A percentile compares a stretch with the other conserved stretches of the same genome.
Conservation (phyloP, 2,329 filamentous ascomycete genomes). For the Aspergillus sp. region DNA sequence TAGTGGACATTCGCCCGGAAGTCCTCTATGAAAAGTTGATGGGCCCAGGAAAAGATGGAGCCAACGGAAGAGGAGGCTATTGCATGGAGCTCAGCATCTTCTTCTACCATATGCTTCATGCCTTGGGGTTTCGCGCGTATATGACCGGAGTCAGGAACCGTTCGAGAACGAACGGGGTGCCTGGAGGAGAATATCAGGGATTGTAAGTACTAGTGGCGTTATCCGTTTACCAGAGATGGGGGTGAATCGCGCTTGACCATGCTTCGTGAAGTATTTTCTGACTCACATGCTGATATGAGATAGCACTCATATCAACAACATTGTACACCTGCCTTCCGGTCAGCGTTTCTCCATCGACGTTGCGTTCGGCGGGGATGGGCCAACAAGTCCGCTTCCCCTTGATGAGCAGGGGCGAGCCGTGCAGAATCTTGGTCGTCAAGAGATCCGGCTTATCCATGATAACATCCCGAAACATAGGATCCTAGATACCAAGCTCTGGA, state of each 20-base stretch:
- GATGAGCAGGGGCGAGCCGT: conserved; percentile 37
- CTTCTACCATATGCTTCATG: conserved; percentile 54
- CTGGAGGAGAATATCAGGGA: conserved; percentile 27
- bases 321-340: conserved; percentile 51
- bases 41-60: conserved; percentile 9
- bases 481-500: conserved; percentile 53
- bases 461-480: conserved; percentile 43
- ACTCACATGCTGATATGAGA: background rate
- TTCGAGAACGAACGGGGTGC: conserved; percentile 24
- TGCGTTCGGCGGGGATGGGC: conserved; percentile 62
- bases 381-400: conserved; percentile 57
- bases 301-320: conserved; percentile 58
- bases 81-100: conserved; percentile 61
- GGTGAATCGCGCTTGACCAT: background rate
- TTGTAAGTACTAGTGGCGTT: conserved; percentile 18
- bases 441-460: conserved; percentile 53
- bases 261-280: background rate
- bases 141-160: conserved; percentile 52
- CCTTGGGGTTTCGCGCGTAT: conserved; percentile 54
- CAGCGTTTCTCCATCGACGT: conserved; percentile 56
- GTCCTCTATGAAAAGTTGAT: conserved; percentile 54
- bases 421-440: conserved; percentile 55
- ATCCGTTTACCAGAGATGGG: background rate
- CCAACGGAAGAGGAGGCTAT: conserved; percentile 55
- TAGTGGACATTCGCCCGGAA: conserved; percentile 48